Base-by-base conservation (phyloP, 495 filamentous ascomycete genomes). In the Staphylotrichum longicolle region DNA sequence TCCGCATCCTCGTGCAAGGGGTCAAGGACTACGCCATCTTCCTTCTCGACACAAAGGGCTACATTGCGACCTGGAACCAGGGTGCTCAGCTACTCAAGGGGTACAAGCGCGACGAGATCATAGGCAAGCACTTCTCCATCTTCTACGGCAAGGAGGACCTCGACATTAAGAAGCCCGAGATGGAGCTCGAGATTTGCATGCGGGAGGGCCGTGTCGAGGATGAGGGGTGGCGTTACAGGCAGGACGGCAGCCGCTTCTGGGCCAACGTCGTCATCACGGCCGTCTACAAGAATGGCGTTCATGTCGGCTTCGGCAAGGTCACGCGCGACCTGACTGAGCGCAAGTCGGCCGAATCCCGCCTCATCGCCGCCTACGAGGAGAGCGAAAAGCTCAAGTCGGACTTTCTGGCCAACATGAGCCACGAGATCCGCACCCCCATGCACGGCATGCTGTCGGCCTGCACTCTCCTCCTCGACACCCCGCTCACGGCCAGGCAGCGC, bases 11-110 rank as follows among this genome's bases (percentile, higher is more conserved):
- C 7, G 75, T 88, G n/a, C 78, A 87, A 59, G 82, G 81, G 0
- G 83, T 87, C 59, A 85, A 84, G 65, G 85, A 87, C 61, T 88
- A 87, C 63, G 85, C 84, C 49, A 88, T 88, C 60, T 88, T 87
- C 65, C 83, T 88, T 69, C 75, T 88, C 40, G 84, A 88, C 57
- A 80, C 82, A 0, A 70, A 73, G 7, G 85, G 85, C 33, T 64
- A 79, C 58, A 81, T 88, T 32, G 78, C 76, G 3, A 87, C 84
- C 0, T 88, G 85, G 85, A 88, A 88, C 52, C 69, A 77, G 0
- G 85, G 85, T 1, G 85, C 85, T 1, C 72, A 81, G 37, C 68
- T 84, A 12, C 70, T 86, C 41, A 88, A 88, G 68, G 84, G 83
- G 1, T 88, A 85, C 71, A 77, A 64, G 0, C 55, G 72, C 10